A percentile compares a stretch with the other conserved stretches of the same genome.
Conservation (phyloP, 345 rosid genomes). For the Cardiospermum halicacabum region DNA sequence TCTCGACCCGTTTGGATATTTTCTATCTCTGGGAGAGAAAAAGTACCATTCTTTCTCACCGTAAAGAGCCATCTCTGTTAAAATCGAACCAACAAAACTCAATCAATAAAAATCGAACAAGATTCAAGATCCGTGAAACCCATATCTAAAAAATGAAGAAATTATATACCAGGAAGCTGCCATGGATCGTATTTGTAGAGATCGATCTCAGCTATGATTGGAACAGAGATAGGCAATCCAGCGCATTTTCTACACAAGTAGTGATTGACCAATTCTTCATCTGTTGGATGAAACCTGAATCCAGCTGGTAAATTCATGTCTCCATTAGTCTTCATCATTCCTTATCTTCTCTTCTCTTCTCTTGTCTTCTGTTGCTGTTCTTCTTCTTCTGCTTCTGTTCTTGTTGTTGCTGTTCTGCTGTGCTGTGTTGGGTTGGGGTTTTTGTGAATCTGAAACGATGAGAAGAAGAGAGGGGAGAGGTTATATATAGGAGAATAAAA, state of each 20-base stretch:
- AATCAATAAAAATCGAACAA: neutral
- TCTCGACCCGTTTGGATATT: constrained; percentile 82
- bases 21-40: constrained; percentile 82
- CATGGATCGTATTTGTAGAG: constrained; percentile 86
- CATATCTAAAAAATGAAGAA: neutral
- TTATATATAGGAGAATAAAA: constrained; percentile 13
- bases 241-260: constrained; percentile 71
- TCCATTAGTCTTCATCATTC: constrained; percentile 35
- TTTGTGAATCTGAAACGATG: neutral
- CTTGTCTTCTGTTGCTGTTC: neutral
- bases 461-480: neutral
- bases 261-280: constrained; percentile 77
- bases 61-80: constrained; percentile 56
- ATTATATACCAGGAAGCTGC: constrained; percentile 77
- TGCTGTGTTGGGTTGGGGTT: neutral
- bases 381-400: neutral
- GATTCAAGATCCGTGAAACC: neutral
- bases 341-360: neutral
- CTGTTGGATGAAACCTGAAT: constrained; percentile 95
- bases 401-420: neutral
- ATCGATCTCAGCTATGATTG: constrained; percentile 80
- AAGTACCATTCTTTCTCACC: constrained; percentile 97
- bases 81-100: neutral
- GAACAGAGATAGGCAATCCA: constrained; percentile 45
- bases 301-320: constrained; percentile 76